A percentile compares a stretch with the other conserved stretches of the same genome.
These are phyloP conservation scores for Lactarius pseudohatsudake DNA, from an alignment of 768 basidiomycete species.

Conservation along the genomic window DNA sequence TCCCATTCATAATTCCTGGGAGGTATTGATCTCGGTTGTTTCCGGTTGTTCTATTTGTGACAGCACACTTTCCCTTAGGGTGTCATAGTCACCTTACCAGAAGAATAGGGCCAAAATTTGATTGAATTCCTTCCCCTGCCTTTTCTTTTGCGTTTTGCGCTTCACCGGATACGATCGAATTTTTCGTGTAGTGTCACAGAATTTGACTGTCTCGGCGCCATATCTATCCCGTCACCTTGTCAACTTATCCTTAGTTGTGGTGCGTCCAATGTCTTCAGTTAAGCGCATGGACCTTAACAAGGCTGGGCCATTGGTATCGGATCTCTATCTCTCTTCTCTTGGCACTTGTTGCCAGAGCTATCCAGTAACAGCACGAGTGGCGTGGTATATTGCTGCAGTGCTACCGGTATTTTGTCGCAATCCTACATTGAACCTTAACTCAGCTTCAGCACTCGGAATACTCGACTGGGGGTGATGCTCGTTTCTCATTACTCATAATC, in stretches of 20 bases:
- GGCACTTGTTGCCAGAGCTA: not conserved
- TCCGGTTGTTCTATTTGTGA: conserved; percentile 7
- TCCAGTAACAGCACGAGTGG: not conserved
- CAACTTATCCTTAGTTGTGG: not conserved
- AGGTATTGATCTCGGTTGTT: not conserved
- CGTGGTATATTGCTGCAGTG: not conserved
- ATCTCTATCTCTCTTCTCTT: not conserved
- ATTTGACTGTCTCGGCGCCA: not conserved
- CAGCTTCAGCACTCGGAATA: not conserved
- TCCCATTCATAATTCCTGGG: not conserved
- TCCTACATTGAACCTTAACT: not conserved
- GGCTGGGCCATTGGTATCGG: not conserved
- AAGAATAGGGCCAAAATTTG: too few species aligned
- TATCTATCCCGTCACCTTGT: not conserved
- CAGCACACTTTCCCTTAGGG: not conserved
- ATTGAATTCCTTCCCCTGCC: not conserved
- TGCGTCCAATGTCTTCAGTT: not conserved
- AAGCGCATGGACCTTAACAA: not conserved
- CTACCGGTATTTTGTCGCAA: not conserved
- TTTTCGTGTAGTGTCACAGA: not conserved
- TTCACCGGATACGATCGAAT: not conserved
- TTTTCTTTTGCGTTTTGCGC: too few species aligned
- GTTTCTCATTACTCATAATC: not conserved
- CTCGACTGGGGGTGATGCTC: not conserved
- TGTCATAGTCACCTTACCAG: not conserved